Evolutionary conservation across 108 stramenopile species (phyloP), one percentile per base, ranked within the genome.

Genomic region (Stephanodiscus minutulus): DNA sequence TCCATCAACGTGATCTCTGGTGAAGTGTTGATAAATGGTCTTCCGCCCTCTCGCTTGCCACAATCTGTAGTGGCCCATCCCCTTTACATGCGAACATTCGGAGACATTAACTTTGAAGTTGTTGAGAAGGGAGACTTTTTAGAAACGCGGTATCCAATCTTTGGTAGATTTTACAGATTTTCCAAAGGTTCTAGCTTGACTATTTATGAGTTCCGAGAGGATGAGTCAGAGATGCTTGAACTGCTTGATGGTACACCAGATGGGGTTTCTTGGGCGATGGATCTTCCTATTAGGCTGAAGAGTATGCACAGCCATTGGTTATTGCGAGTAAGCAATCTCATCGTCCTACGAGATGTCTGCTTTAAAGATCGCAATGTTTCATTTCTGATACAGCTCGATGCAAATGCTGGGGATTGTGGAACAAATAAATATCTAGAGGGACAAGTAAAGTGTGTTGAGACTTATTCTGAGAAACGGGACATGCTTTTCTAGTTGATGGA

Each of bases 241-340:
- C 82, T 85, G 50, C 55, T 83, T 12, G 70, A 78, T 50, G 44
- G 58, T 59, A 65, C 41, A 10, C 25, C 20, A 2, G 65, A 78
- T 25, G 66, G 29, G 17, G 25, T 44, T 17, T 20, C 39, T n/a
- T 79, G 77, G 82, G 67, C 33, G 37, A 55, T 70, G 31, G 78
- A 85, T 13, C 49, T 83, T 9, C 85, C 85, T 2, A 33, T 55
- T 15, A 71, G 64, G 24, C 74, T 85, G 9, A 73, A 72, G 37
- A 31, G 27, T 8, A 69, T 82, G 76, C 81, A 82, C 56, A 82
- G 77, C 63, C 85, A 85, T 57, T 85, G 85, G 85, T 36, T 82
- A 24, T 71, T 25, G 15, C 72, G 85, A 0, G 54, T 75, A 18
- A 52, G 64, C 8, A 20, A 68, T 22, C 37, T 64, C 15, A 70